A percentile compares a stretch with the other conserved stretches of the same genome.
Evolutionary conservation across 2,329 filamentous ascomycete genomes (phyloP).

Genomic region (Penicillium sp.): DNA sequence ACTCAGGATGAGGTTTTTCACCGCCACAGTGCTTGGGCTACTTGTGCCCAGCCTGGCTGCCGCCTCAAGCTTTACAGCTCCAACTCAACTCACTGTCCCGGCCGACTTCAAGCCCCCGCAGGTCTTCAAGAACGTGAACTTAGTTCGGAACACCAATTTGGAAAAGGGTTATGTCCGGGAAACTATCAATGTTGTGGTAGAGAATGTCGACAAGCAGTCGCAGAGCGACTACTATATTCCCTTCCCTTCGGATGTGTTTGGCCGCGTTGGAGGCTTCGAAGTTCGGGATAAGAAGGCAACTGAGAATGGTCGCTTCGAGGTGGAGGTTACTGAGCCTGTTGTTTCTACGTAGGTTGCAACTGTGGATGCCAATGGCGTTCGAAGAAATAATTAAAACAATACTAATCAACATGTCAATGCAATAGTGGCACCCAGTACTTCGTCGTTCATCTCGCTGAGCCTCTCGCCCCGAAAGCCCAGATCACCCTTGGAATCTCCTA

Average conservation of each 20-base stretch:
- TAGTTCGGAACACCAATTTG: conserved; percentile 85
- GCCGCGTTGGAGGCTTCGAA: conserved; percentile 80
- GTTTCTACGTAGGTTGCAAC: conserved; percentile 51
- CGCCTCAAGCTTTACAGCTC: conserved; percentile 28
- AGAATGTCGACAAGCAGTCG: conserved; percentile 77
- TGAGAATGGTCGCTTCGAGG: conserved; percentile 65
- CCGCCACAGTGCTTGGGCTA: conserved; percentile 38
- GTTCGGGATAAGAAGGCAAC: conserved; percentile 88
- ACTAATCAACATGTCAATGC: conserved; percentile 7
- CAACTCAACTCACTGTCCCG: conserved; percentile 38
- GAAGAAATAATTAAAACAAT: background rate
- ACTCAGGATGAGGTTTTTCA: conserved; percentile 43
- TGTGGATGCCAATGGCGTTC: conserved; percentile 50
- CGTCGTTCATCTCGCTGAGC: conserved; percentile 73
- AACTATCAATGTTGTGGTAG: conserved; percentile 88
- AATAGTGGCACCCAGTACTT: conserved; percentile 76
- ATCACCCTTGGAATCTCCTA: conserved; percentile 87
- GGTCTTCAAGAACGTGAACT: conserved; percentile 90
- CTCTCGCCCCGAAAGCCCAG: conserved; percentile 74
- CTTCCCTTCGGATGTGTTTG: conserved; percentile 74
- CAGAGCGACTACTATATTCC: conserved; percentile 91
- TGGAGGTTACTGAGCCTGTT: conserved; percentile 68
- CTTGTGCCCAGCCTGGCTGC: conserved; percentile 38
- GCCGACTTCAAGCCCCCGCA: conserved; percentile 75
- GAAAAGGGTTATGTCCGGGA: conserved; percentile 93